Percentiles rank a stretch among this genome's conserved stretches.
phyloP scores from a whole-genome alignment of 129 eudicot genomes.

The Arctium minus region DNA sequence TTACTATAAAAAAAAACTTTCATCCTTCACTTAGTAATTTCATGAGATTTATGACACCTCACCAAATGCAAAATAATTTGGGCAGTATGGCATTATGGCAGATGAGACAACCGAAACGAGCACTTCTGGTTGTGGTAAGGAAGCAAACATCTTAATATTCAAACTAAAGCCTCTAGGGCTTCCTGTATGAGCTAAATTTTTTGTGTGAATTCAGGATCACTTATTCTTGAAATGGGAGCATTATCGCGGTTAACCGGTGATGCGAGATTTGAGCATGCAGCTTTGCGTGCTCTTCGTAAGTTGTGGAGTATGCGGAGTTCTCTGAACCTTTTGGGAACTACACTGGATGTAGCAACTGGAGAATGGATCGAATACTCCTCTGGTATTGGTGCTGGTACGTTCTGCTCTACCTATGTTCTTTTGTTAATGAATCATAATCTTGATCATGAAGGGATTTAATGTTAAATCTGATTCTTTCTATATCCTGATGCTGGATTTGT shows the following conservation, averaged over 20 bases:
- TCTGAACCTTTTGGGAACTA: slow-evolving; percentile 87
- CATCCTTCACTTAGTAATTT: slow-evolving; percentile 14
- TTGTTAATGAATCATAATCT: background rate
- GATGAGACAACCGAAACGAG: slow-evolving; percentile 93
- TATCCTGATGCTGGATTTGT: slow-evolving; percentile 8
- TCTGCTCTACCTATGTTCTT: background rate
- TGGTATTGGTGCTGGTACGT: slow-evolving; percentile 96
- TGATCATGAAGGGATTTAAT: background rate
- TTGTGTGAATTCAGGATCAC: slow-evolving; percentile 59
- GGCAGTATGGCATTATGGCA: slow-evolving; percentile 93
- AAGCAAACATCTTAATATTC: background rate
- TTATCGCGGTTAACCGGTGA: slow-evolving; percentile 86
- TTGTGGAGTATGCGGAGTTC: slow-evolving; percentile 99
- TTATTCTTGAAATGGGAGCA: slow-evolving; percentile 98
- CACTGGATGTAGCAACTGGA: slow-evolving; percentile 87
- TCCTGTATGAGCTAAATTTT: slow-evolving; percentile 5
- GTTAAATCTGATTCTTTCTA: background rate
- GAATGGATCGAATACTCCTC: slow-evolving; percentile 90
- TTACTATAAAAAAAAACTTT: background rate
- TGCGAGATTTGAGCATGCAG: slow-evolving; percentile 73
- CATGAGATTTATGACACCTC: slow-evolving; percentile 35
- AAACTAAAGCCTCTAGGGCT: background rate
- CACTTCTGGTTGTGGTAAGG: slow-evolving; percentile 93
- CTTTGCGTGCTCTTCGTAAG: slow-evolving; percentile 81
- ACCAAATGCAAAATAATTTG: slow-evolving; percentile 49